Evolutionary conservation across 2,329 filamentous ascomycete genomes (phyloP), one percentile per base, ranked within the genome.

Genomic region (Gaeumannomyces sp.): DNA sequence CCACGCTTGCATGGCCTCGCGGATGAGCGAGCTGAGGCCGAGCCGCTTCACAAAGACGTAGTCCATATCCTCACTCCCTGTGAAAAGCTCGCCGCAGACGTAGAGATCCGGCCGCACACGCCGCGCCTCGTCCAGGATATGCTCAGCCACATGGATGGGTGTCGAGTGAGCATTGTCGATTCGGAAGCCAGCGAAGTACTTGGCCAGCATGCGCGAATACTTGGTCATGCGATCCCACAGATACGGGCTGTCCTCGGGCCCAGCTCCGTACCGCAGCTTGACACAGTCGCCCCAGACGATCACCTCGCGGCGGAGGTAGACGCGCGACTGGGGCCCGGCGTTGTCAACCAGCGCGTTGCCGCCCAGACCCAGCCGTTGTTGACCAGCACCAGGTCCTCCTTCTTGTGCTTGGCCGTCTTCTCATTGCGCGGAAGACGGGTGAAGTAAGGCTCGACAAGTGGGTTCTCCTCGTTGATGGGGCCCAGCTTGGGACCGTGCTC

Each of bases 301-400:
- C 67, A 99, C 92, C 76, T 99, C 93, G 70, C 95, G 87, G 63
- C 92, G 87, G n/a, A 99, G 84, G 73, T 99, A 99, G n/a, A 94
- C 93, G 65, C 89, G 88, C 11, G 94, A 97, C 60, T 91, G 82
- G 0, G 93, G 90, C 0, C 96, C 96, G 35, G 95, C 95, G 72
- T 98, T 95, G 78, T 99, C 95, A 59, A 92, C 84, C 76, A 98
- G 85, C 1, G 95, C 94, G 77, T 98, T 96, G 7, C 94, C 94
- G 66, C 92, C 95, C 95, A 99, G 11, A 99, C 93, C 95, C 95
- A 99, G 59, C 95, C 95, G 73, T 99, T 99, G 77, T 98, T 98
- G 57, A 89, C 93, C 63, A 99, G 79, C 2, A 92, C 91, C 60
- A 96, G 82, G 59, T 93, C 89, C 65, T 89, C 89, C 1, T 88